Conservation (phyloP, 805 yeast genomes). For the Starmerella apicola region DNA sequence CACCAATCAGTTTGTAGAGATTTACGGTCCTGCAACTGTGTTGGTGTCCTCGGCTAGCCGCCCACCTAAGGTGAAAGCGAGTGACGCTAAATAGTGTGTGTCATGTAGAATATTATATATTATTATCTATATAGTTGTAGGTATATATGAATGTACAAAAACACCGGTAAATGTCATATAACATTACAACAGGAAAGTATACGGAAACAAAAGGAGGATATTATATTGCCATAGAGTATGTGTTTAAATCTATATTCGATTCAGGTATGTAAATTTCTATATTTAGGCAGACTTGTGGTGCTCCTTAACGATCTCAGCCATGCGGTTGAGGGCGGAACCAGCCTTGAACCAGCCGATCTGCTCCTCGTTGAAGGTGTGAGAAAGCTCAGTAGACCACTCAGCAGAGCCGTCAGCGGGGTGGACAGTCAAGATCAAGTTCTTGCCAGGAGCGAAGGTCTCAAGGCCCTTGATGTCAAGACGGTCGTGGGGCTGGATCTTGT, state of each 20-base stretch:
- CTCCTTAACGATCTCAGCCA: constrained; percentile 38
- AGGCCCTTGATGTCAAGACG: constrained; percentile 79
- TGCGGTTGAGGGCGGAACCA: constrained; percentile 98
- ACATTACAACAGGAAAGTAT: too few species aligned
- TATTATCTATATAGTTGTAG: too few species aligned
- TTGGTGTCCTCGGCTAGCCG: constrained; percentile 16
- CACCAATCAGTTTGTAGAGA: constrained; percentile 11
- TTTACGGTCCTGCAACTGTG: constrained; percentile 21
- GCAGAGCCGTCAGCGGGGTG: constrained; percentile 53
- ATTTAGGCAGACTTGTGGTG: constrained; percentile 9
- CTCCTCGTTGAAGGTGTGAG: constrained; percentile 92
- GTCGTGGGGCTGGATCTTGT: constrained; percentile 84
- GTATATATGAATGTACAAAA: too few species aligned
- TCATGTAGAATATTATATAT: too few species aligned
- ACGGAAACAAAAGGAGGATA: too few species aligned
- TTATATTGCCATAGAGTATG: too few species aligned
- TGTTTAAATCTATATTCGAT: too few species aligned
- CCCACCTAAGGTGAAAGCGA: neutral
- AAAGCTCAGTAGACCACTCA: constrained; percentile 79
- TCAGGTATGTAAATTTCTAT: too few species aligned
- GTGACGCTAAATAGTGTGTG: neutral
- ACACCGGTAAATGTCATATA: too few species aligned
- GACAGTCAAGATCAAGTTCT: constrained; percentile 66
- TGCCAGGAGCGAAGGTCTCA: constrained; percentile 82
- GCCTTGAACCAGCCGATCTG: constrained; percentile 98